Base-by-base conservation (phyloP, 2,329 filamentous ascomycete species). In the Neopestalotiopsis rosae region DNA sequence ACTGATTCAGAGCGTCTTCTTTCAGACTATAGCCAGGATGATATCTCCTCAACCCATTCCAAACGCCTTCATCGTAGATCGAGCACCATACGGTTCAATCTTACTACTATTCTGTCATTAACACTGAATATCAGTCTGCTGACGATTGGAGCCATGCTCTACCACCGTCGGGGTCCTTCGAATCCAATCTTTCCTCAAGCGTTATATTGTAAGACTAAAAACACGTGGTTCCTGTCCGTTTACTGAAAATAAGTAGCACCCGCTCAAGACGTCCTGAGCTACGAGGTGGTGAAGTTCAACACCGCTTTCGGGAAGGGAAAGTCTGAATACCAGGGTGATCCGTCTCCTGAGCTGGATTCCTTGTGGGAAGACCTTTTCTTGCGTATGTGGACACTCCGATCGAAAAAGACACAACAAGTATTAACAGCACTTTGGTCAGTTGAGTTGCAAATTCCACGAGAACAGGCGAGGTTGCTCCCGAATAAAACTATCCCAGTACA, bases 281-380 rank as follows among this genome's bases (percentile, higher is more conserved):
- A 61, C 57, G 57, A 61, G 32, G 57, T 61, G 2, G 57, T 61
- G 14, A 61, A 61, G 32, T 61, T 61, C 20, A 61, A 61, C 12
- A 30, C 57, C 12, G 57, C 57, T 34, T 61, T 61, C 17, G 57
- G 57, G 24, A 34, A 17, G 14, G 57, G 57, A 13, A 61, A 34
- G 32, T 61, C 58, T 28, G 58, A 61, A 20, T 61, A 61, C 20
- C 58, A 61, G 38, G 58, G 58, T 7, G 58, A 61, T 17, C 58
- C 58, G 6, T 61, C 58, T n/a, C 58, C 58, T 6, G 58, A 61
- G 58, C 58, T 61, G 1, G 58, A 61, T 38, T 13, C 4, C 13
- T 6, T 32, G 30, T 61, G 58, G 58, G 58, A 61, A 38, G 32
- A 61, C 57, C 57, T 61, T 17, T 61, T 32, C 24, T 20, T 61